A percentile compares a stretch with the other conserved stretches of the same genome.
phyloP scores from a whole-genome alignment of 2,329 filamentous ascomycete species.

The Colletotrichum sp. region DNA sequence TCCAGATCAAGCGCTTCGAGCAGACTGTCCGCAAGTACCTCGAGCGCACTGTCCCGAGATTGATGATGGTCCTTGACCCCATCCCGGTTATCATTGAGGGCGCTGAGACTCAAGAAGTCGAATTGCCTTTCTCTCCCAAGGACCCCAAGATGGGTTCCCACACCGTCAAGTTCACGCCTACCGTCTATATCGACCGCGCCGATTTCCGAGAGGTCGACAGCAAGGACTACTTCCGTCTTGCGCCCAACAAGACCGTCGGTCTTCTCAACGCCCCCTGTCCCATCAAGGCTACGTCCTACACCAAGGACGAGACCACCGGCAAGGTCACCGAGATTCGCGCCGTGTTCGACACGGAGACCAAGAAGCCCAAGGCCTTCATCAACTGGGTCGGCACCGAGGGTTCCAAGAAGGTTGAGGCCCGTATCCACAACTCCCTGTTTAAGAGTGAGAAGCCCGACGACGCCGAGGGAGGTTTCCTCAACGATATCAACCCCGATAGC shows the following conservation, averaged over 20 bases:
- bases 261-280: conserved; percentile 75
- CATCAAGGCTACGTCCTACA: conserved; percentile 73
- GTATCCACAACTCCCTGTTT: conserved; percentile 84
- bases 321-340: conserved; percentile 69
- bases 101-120: conserved; percentile 65
- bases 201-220: conserved; percentile 81
- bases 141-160: conserved; percentile 70
- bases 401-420: conserved; percentile 72
- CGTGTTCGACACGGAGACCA: conserved; percentile 70
- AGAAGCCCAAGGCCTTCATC: conserved; percentile 81
- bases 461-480: conserved; percentile 79
- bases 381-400: conserved; percentile 82
- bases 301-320: conserved; percentile 68
- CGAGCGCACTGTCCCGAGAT: conserved; percentile 83
- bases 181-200: conserved; percentile 82
- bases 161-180: conserved; percentile 70
- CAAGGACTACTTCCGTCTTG: conserved; percentile 80
- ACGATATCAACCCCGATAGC: conserved; percentile 83
- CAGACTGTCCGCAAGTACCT: conserved; percentile 85
- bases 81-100: conserved; percentile 84
- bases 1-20: conserved; percentile 84
- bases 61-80: conserved; percentile 90
- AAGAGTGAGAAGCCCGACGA: conserved; percentile 83
- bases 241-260: conserved; percentile 78
- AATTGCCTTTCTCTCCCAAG: conserved; percentile 84